phyloP scores from a whole-genome alignment of 768 basidiomycete genomes.

The Lactarius vividus region DNA sequence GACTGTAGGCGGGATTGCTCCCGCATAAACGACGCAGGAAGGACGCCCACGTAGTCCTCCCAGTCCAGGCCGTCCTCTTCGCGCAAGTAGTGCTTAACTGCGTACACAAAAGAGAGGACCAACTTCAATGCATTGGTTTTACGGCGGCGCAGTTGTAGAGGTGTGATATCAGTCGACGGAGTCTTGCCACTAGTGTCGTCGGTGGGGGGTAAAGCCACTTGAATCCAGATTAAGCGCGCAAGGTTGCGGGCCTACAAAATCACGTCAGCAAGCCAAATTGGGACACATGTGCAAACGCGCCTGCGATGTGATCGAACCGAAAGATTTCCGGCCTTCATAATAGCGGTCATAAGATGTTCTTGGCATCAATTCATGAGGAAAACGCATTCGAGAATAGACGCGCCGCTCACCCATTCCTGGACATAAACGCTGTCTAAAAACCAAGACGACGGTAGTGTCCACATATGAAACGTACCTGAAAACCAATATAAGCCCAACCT shows the following conservation, averaged over 20 bases:
- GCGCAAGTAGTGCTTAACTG: constrained; percentile 78
- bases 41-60: constrained; percentile 61
- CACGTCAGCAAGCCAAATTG: neutral
- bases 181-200: constrained; percentile 56
- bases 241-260: constrained; percentile 60
- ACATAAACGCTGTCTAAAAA: neutral
- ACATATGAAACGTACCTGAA: constrained; percentile 60
- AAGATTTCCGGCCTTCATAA: constrained; percentile 87
- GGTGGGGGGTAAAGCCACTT: constrained; percentile 61
- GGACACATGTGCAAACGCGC: constrained; percentile 33
- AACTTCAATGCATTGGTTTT: constrained; percentile 74
- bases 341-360: constrained; percentile 86
- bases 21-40: constrained; percentile 60
- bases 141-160: constrained; percentile 52
- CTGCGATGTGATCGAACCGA: constrained; percentile 66
- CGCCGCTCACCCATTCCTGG: constrained; percentile 58
- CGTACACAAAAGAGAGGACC: constrained; percentile 66
- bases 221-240: constrained; percentile 75
- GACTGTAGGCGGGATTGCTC: constrained; percentile 29
- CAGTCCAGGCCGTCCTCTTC: constrained; percentile 75
- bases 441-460: neutral
- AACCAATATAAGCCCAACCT: constrained; percentile 88
- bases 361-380: constrained; percentile 4
- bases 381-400: neutral
- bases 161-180: constrained; percentile 44